phyloP scores from a whole-genome alignment of 129 eudicot genomes.

The Pulicaria dysenterica region DNA sequence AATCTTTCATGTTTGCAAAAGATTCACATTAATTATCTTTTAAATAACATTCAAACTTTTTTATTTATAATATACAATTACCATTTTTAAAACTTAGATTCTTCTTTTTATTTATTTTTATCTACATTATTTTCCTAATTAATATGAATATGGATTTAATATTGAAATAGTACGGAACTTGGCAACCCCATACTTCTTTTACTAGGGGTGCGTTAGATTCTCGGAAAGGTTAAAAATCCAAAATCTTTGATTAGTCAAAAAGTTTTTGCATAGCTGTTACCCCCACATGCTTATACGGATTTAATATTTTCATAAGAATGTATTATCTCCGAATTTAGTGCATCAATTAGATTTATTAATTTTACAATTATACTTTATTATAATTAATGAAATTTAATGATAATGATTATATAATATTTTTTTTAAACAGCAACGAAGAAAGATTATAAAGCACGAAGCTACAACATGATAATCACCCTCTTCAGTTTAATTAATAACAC shows the following conservation, averaged over 20 bases:
- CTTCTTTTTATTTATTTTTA: no score
- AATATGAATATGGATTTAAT: not conserved
- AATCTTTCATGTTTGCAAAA: no score
- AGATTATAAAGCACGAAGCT: no score
- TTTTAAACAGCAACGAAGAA: no score
- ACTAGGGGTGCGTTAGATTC: slow-evolving; percentile 18
- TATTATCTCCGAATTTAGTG: not conserved
- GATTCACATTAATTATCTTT: no score
- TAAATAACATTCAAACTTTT: no score
- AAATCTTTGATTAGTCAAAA: slow-evolving; percentile 21
- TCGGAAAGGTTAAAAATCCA: slow-evolving; percentile 4
- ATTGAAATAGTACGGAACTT: slow-evolving; percentile 15
- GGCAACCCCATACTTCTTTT: not conserved
- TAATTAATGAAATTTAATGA: no score
- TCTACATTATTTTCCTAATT: not conserved
- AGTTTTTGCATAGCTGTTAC: slow-evolving; percentile 25
- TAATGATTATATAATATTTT: no score
- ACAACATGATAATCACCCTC: no score
- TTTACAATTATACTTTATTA: no score
- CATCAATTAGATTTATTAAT: not conserved
- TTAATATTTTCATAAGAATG: not conserved
- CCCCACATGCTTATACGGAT: slow-evolving; percentile 19
- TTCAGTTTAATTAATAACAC: no score
- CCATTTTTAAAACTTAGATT: not conserved
- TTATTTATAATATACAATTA: no score